Base-by-base conservation (phyloP, 2,329 filamentous ascomycete genomes). In the Knufia petricola region DNA sequence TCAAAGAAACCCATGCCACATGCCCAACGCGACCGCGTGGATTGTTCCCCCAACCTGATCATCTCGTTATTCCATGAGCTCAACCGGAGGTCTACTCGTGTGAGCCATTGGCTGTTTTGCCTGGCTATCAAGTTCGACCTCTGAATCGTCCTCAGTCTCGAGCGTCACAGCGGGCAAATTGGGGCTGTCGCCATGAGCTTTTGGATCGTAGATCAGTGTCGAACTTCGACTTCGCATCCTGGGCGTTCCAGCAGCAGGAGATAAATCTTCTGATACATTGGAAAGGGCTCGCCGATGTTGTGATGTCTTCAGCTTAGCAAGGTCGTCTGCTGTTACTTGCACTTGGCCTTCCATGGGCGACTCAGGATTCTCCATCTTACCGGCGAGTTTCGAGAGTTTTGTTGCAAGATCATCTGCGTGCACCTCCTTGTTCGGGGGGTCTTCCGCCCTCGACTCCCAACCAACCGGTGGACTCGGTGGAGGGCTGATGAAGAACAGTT, bases 401-500 rank as follows among this genome's bases (percentile, higher is more conserved):
- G 65, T 61, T 0, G 76, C 77, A 34, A 83, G 66, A 59, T 83
- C 79, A 48, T 75, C 73, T 0, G 79, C 77, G 58, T 82, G 78
- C 7, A 81, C 78, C 50, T 81, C 73, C 63, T 78, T 81, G 63
- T 83, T 83, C 4, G 79, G 79, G 9, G 79, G 75, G 21, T 78
- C 79, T 60, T 83, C 79, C 49, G 75, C 71, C 52, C 73, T 71
- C 67, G 78, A 71, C 61, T 78, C 75, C 79, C 79, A 83, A 41
- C 79, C 79, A 61, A 79, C 75, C 1, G 79, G 79, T 39, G 79
- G 79, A 51, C 69, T 74, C 0, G 79, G 79, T 10, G 79, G 79
- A 45, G 79, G 79, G 38, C 70, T 75, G 64, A 83, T 82, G 64
- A 83, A 82, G 70, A 82, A 82, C 38, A 82, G 66, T 60, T 80